These are phyloP conservation scores for Dendrobium nobile DNA, from an alignment of 106 monocot species.

Conservation along the genomic window DNA sequence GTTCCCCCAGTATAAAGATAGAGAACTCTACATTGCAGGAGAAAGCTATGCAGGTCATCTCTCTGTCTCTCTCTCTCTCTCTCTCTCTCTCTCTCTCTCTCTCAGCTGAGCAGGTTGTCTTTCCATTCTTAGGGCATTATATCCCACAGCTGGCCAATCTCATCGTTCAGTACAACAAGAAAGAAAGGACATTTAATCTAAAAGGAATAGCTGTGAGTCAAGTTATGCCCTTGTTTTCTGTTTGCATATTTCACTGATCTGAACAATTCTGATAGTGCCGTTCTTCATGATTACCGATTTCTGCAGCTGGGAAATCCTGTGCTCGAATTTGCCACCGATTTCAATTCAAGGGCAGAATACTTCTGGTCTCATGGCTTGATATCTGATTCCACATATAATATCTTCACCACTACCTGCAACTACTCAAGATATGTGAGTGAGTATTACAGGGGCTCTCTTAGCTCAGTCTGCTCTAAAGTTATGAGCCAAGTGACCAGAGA, in stretches of 20 bases:
- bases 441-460: constrained; percentile 79
- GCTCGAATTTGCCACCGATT: constrained; percentile 87
- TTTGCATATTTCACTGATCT: background rate
- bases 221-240: background rate
- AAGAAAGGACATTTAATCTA: constrained; percentile 64
- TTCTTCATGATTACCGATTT: background rate
- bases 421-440: constrained; percentile 91
- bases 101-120: background rate
- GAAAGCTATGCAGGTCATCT: constrained; percentile 86
- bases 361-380: constrained; percentile 99
- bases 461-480: constrained; percentile 56
- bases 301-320: constrained; percentile 88
- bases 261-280: too few species aligned
- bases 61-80: background rate
- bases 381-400: constrained; percentile 71
- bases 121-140: constrained; percentile 65
- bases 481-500: constrained; percentile 87
- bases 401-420: constrained; percentile 83
- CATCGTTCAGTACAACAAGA: constrained; percentile 79
- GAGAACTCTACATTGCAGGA: constrained; percentile 80
- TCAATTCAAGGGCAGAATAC: constrained; percentile 93
- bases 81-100: constrained; percentile 3
- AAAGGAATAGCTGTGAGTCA: constrained; percentile 37
- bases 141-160: constrained; percentile 85
- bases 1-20: constrained; percentile 74